phyloP scores from a whole-genome alignment of 2,329 filamentous ascomycete species.

The Neopestalotiopsis sp. region DNA sequence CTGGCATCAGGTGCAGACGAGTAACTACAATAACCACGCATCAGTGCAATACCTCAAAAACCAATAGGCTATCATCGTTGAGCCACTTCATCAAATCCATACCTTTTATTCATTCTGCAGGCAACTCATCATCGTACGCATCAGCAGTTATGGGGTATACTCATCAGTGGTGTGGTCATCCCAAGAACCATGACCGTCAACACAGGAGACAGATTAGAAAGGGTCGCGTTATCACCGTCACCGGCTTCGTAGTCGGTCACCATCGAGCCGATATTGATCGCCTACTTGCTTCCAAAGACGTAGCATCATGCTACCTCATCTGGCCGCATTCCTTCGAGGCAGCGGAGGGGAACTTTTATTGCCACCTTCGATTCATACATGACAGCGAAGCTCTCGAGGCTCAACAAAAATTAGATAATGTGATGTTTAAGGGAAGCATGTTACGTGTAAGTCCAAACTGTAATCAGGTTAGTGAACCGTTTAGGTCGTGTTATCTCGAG shows the following conservation, averaged over 20 bases:
- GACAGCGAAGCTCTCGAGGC: not conserved
- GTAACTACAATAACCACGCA: too few relatives aligned
- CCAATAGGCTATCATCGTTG: too few relatives aligned
- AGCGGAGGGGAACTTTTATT: not conserved
- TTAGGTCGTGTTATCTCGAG: too few relatives aligned
- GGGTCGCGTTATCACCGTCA: not conserved
- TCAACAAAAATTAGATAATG: not conserved
- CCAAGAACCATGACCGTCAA: too few relatives aligned
- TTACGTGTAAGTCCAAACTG: not conserved
- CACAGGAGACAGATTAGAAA: not conserved
- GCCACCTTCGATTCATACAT: not conserved
- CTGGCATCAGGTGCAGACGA: too few relatives aligned
- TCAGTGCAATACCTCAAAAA: too few relatives aligned
- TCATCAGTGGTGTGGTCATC: too few relatives aligned
- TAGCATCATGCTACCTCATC: not conserved
- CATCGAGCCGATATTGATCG: not conserved
- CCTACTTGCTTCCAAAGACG: not conserved
- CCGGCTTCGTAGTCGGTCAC: not conserved
- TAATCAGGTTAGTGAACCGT: too few relatives aligned
- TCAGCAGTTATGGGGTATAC: too few relatives aligned
- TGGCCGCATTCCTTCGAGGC: not conserved
- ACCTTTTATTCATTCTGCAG: too few relatives aligned
- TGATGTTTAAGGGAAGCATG: not conserved
- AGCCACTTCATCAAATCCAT: too few relatives aligned
- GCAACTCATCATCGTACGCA: too few relatives aligned